phyloP scores from a whole-genome alignment of 169 alveolate genomes.

The Plasmodium ovale region DNA sequence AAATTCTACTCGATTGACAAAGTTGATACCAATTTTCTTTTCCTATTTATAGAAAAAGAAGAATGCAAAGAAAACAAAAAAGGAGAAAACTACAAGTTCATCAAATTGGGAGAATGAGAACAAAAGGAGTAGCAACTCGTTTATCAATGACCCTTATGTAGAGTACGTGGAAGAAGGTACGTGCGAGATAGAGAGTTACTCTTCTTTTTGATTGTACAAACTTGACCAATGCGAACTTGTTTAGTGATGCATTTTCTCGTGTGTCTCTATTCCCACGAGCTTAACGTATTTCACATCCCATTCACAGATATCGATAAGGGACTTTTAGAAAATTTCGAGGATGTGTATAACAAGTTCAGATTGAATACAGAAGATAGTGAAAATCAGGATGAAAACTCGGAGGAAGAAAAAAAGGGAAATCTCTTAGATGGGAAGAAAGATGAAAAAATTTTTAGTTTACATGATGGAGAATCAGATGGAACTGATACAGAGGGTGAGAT shows the following conservation, averaged over 20 bases:
- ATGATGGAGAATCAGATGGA: no score
- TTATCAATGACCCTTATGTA: conserved; percentile 22
- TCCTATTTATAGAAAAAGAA: conserved; percentile 44
- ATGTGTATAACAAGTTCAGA: conserved; percentile 49
- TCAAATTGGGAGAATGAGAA: neutral
- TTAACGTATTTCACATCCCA: neutral
- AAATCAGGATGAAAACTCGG: conserved; percentile 18
- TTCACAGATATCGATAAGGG: conserved; percentile 25
- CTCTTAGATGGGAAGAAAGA: no score
- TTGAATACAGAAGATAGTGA: conserved; percentile 29
- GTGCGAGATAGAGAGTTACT: neutral
- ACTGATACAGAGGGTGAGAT: conserved; percentile 26
- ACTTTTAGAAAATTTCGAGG: conserved; percentile 27
- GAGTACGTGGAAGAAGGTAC: conserved; percentile 72
- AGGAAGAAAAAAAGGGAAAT: conserved; percentile 7
- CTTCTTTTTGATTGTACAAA: neutral
- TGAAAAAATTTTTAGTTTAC: no score
- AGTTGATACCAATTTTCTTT: neutral
- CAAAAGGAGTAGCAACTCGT: neutral
- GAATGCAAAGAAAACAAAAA: conserved; percentile 55
- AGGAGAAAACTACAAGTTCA: neutral
- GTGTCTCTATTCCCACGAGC: neutral
- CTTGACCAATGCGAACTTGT: no score
- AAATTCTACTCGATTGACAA: neutral
- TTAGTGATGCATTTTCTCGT: neutral